Evolutionary conservation across 345 rosid genomes (phyloP).

Genomic region (Erysimum cheiranthoides): DNA sequence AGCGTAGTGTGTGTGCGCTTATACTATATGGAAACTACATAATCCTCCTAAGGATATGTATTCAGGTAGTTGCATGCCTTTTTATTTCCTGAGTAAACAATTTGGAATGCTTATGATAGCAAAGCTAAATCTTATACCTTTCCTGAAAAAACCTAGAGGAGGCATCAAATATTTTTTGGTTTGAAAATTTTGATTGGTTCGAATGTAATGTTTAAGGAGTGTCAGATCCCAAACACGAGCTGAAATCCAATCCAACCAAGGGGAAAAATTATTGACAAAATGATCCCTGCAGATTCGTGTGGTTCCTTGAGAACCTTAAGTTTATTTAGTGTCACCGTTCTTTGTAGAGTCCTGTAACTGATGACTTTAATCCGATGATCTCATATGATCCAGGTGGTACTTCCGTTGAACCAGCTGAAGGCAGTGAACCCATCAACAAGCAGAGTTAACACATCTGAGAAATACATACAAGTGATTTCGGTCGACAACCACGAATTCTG

Average conservation of each 20-base stretch:
- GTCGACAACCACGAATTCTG: conserved; percentile 87
- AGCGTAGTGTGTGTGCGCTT: background rate
- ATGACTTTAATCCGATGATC: conserved; percentile 15
- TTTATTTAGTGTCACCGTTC: background rate
- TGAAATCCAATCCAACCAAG: conserved; percentile 5
- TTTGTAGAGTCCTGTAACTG: background rate
- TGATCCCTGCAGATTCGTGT: background rate
- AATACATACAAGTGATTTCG: conserved; percentile 82
- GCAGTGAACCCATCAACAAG: conserved; percentile 84
- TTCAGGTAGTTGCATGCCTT: background rate
- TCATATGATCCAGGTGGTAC: conserved; percentile 56
- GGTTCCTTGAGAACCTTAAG: conserved; percentile 6
- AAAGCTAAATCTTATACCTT: background rate
- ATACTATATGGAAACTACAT: background rate
- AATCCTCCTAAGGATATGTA: background rate
- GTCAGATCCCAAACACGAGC: background rate
- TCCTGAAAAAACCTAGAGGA: background rate
- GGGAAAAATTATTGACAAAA: background rate
- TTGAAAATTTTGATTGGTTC: conserved; percentile 10
- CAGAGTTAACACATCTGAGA: conserved; percentile 74
- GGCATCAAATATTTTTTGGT: background rate
- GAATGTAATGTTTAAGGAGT: background rate
- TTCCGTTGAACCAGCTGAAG: conserved; percentile 72
- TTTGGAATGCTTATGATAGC: background rate
- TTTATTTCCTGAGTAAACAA: background rate